Base-by-base conservation (phyloP, 805 yeast species). In the Scheffersomyces amazonensis region DNA sequence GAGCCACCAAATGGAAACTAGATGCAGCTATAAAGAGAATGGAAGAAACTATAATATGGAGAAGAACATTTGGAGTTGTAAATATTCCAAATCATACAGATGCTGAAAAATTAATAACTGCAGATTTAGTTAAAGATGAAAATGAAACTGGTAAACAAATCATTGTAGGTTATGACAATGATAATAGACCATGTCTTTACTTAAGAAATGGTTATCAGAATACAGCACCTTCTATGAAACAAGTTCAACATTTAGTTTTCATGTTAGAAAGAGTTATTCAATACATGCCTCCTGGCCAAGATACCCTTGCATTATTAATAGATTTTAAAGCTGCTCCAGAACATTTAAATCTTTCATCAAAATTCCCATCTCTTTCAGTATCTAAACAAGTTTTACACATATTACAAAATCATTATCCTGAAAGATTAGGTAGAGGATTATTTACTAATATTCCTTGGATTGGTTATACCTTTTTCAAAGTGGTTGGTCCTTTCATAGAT, bases 251-350 rank as follows among this genome's bases (percentile, higher is more conserved):
- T 43, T 58, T 78, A 50, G 77, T 78, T 13, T 76, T 67, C 53
- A 76, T 77, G 81, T 62, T 76, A 51, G 83, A 78, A 47, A 50
- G 69, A 21, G 75, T 76, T 8, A 74, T 73, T 5, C 66, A 71
- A 31, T 63, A 64, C 53, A 73, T 75, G 73, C 82, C 82, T 4
- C 78, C 77, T 32, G 82, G 81, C 24, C 80, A 75, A 35, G 81
- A 77, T 37, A 67, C 76, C 3, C 54, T 77, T 22, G 78, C 81
- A 6, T 64, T 77, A 16, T 58, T 78, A 39, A 76, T 76, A 28
- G 83, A 78, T 53, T 77, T 78, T 55, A 74, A 76, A 45, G 69
- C 73, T 12, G 69, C 70, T 1, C 70, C 69, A 5, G 58, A 56
- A 3, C 58, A 54, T 27, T 48, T 64, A 56, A 66, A 60, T 13